phyloP scores from a whole-genome alignment of 129 eudicot genomes.

The Artemisia annua region DNA sequence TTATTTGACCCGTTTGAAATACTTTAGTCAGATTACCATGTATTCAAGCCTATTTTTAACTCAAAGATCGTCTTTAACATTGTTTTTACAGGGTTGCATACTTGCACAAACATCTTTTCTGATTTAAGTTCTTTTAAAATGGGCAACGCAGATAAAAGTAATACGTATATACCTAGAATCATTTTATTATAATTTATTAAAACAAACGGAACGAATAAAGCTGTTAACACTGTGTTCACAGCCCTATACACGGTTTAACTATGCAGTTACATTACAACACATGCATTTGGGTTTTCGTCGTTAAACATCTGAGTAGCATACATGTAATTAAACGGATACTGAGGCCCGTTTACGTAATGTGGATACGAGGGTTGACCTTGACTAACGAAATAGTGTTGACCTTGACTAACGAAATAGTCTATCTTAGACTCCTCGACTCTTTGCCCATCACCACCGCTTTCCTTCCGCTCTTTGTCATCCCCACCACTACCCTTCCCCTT shows the following conservation, averaged over 20 bases:
- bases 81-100: too few relatives aligned
- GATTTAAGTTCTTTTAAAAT: background rate
- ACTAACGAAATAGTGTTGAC: conserved; percentile 15
- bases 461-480: conserved; percentile 6
- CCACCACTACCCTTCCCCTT: conserved; percentile 8
- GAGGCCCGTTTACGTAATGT: conserved; percentile 26
- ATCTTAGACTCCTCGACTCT: conserved; percentile 10
- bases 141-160: too few relatives aligned
- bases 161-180: background rate
- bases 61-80: too few relatives aligned
- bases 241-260: background rate
- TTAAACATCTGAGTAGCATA: conserved; percentile 60
- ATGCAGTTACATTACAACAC: conserved; percentile 52
- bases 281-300: conserved; percentile 81
- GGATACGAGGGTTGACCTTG: conserved; percentile 33
- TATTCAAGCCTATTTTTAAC: too few relatives aligned
- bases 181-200: background rate
- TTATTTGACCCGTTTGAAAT: too few relatives aligned
- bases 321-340: conserved; percentile 8
- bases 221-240: background rate
- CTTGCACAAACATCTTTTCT: too few relatives aligned
- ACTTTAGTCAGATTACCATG: too few relatives aligned
- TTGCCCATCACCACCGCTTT: conserved; percentile 20
- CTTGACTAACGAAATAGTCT: background rate
- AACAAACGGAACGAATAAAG: background rate